Evolutionary conservation across 2,329 filamentous ascomycete genomes (phyloP).

Genomic region (Cadophora malorum): DNA sequence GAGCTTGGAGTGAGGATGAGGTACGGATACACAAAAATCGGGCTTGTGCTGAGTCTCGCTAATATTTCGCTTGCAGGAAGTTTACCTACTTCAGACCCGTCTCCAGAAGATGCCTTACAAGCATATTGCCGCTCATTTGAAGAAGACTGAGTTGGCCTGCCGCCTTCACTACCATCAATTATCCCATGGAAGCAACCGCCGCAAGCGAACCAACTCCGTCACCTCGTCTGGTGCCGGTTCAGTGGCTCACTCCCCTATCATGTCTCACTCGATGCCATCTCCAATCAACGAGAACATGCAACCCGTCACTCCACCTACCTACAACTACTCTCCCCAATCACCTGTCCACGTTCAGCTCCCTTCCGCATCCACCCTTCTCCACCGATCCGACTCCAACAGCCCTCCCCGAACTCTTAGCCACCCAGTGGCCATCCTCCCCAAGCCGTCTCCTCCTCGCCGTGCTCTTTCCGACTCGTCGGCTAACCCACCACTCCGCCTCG

Average conservation of each 20-base stretch:
- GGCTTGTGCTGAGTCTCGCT: slow-evolving; percentile 18
- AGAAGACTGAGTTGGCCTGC: slow-evolving; percentile 88
- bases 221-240: slow-evolving; percentile 66
- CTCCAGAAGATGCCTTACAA: slow-evolving; percentile 91
- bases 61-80: slow-evolving; percentile 61
- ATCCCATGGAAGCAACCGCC: slow-evolving; percentile 80
- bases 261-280: slow-evolving; percentile 56
- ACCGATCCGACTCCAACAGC: slow-evolving; percentile 59
- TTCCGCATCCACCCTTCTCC: slow-evolving; percentile 54
- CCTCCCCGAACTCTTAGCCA: slow-evolving; percentile 52
- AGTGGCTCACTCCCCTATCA: slow-evolving; percentile 56
- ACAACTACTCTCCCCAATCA: slow-evolving; percentile 47
- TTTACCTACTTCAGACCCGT: slow-evolving; percentile 82
- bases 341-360: slow-evolving; percentile 47
- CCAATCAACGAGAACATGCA: slow-evolving; percentile 53
- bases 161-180: slow-evolving; percentile 88
- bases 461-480: slow-evolving; percentile 51
- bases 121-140: slow-evolving; percentile 83
- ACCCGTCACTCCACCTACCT: slow-evolving; percentile 46
- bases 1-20: slow-evolving; percentile 88
- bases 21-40: slow-evolving; percentile 50
- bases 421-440: slow-evolving; percentile 69
- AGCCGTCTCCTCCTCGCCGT: slow-evolving; percentile 59
- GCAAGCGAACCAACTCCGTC: slow-evolving; percentile 76
- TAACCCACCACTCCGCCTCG: slow-evolving; percentile 58